Percentiles rank a stretch among this genome's conserved stretches.
phyloP scores from a whole-genome alignment of 2,329 filamentous ascomycete species.

The Didymella arachidicola region DNA sequence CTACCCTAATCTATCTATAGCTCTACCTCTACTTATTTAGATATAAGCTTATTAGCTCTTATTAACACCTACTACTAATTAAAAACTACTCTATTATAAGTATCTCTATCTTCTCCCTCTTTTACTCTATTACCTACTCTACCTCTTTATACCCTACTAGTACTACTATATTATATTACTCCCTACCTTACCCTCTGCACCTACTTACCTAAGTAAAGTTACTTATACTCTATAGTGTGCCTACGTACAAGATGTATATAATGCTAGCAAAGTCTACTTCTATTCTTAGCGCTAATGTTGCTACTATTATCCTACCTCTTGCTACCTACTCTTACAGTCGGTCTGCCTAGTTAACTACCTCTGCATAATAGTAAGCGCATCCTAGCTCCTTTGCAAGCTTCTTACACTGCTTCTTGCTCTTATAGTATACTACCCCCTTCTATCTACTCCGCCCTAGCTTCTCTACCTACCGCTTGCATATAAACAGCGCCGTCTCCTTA shows the following conservation, averaged over 20 bases:
- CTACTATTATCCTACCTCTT: conserved; percentile 25
- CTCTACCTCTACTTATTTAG: background rate
- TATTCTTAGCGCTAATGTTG: conserved; percentile 26
- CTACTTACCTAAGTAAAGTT: conserved; percentile 22
- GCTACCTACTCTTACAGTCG: conserved; percentile 17
- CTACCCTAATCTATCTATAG: background rate
- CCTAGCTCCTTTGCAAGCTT: conserved; percentile 11
- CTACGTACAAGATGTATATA: conserved; percentile 20
- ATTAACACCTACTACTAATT: background rate
- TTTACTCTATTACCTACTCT: conserved; percentile 4
- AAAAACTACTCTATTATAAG: conserved; percentile 1
- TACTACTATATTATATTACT: conserved; percentile 14
- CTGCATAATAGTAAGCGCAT: conserved; percentile 26
- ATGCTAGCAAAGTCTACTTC: conserved; percentile 30
- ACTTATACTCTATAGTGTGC: conserved; percentile 22
- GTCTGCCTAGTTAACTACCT: conserved; percentile 9
- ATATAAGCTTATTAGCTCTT: conserved; percentile 14
- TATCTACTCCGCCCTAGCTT: background rate
- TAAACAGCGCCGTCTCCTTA: background rate
- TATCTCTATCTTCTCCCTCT: conserved; percentile 1
- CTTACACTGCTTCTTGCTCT: conserved; percentile 20
- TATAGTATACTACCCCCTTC: conserved; percentile 23
- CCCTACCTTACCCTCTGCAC: background rate
- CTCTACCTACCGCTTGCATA: background rate
- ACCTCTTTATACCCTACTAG: conserved; percentile 5